Percentiles rank a stretch among this genome's conserved stretches.
Evolutionary conservation across 2,329 filamentous ascomycete genomes (phyloP).

Genomic region (Fusarium pseudocircinatum): DNA sequence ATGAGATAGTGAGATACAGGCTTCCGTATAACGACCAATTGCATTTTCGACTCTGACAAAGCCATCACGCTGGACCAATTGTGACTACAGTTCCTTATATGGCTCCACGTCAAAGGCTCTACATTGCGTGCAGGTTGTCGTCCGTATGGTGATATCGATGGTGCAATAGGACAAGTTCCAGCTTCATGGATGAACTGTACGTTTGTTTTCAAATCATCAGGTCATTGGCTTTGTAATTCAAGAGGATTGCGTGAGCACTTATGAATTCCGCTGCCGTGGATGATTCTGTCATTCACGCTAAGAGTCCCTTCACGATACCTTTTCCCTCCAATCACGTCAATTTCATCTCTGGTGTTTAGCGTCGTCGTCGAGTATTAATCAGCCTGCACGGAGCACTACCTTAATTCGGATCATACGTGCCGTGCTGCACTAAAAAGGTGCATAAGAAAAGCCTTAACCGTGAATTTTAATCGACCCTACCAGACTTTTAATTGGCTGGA

Average conservation of each 20-base stretch:
- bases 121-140: not conserved
- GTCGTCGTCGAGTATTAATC: not conserved
- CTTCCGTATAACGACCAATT: not conserved
- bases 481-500: not conserved
- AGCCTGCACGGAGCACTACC: not conserved
- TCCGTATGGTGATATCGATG: not conserved
- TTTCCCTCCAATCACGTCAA: not conserved
- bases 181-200: no score
- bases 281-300: not conserved
- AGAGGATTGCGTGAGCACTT: constrained; percentile 1
- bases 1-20: not conserved
- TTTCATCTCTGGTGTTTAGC: not conserved
- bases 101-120: not conserved
- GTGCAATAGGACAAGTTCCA: not conserved
- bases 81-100: not conserved
- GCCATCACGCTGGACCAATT: not conserved
- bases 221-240: not conserved
- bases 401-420: not conserved
- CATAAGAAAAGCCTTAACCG: not conserved
- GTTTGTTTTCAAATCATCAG: not conserved
- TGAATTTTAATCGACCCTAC: not conserved
- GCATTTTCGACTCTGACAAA: not conserved
- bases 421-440: not conserved
- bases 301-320: not conserved
- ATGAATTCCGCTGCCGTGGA: not conserved